A percentile compares a stretch with the other conserved stretches of the same genome.
Evolutionary conservation across 2,329 filamentous ascomycete species (phyloP).

Genomic region (Penicillium verrucosum): DNA sequence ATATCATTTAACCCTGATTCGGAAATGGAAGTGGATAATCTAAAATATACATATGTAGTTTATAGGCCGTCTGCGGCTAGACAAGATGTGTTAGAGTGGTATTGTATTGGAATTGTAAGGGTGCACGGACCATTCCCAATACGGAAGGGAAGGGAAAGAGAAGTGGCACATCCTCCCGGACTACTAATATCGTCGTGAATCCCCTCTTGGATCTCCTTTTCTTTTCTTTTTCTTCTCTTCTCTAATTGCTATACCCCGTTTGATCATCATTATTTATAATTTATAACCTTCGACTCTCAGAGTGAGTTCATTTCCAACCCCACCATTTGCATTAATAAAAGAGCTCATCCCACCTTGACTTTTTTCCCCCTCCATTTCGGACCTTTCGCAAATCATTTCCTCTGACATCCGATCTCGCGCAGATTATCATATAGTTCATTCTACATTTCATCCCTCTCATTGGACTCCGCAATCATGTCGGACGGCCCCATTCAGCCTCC

Average conservation of each 20-base stretch:
- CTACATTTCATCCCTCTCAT: neutral
- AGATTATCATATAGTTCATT: neutral
- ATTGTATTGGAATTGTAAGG: neutral
- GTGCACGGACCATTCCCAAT: slow-evolving; percentile 1
- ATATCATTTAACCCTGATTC: neutral
- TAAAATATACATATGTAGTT: neutral
- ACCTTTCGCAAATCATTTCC: neutral
- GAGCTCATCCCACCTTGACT: neutral
- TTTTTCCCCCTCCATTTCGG: neutral
- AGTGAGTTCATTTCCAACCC: neutral
- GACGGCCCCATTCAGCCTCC: slow-evolving; percentile 34
- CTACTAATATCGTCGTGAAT: slow-evolving; percentile 12
- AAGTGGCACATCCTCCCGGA: slow-evolving; percentile 7
- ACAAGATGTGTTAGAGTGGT: neutral
- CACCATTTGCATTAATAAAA: neutral
- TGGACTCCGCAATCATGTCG: slow-evolving; percentile 34
- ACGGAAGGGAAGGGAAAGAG: neutral
- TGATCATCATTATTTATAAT: neutral
- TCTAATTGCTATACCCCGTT: neutral
- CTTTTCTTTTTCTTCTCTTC: neutral
- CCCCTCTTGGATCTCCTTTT: slow-evolving; percentile 6
- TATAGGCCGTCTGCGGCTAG: neutral
- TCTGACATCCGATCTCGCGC: neutral
- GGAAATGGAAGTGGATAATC: neutral
- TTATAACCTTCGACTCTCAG: neutral